Conservation (phyloP, 306 rosid species). For the Arachis hypogaea region DNA sequence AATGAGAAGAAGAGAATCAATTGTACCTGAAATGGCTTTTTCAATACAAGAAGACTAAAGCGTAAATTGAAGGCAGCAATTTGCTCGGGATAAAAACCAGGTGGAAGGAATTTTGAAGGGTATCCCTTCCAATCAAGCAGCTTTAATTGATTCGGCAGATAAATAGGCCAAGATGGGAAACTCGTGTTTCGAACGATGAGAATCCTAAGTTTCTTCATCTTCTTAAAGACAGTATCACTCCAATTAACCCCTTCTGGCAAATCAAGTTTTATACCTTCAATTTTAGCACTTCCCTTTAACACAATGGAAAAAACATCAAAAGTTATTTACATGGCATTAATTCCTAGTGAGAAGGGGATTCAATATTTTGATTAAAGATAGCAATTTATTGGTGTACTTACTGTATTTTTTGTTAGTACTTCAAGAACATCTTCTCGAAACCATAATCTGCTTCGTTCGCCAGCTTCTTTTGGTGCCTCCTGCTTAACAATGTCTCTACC, state of each 20-base stretch:
- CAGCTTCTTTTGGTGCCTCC: not conserved
- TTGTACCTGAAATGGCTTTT: slow-evolving; percentile 2
- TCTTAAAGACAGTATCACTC: not conserved
- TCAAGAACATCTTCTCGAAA: not conserved
- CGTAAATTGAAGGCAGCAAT: not conserved
- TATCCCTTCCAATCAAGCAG: slow-evolving; percentile 12
- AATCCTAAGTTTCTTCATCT: slow-evolving; percentile 16
- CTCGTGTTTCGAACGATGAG: not conserved
- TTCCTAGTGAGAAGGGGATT: not conserved
- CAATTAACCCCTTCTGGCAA: not conserved
- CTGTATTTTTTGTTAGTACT: not conserved
- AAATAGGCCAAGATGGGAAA: not conserved
- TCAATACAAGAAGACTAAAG: not conserved
- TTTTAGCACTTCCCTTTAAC: not conserved
- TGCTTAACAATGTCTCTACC: slow-evolving; percentile 8
- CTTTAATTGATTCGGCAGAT: slow-evolving; percentile 1
- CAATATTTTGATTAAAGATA: too few relatives aligned
- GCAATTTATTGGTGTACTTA: not conserved
- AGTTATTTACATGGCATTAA: not conserved
- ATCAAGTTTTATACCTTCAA: not conserved
- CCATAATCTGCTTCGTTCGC: not conserved
- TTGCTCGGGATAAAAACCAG: not conserved
- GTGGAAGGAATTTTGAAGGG: slow-evolving; percentile 1
- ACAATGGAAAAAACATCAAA: not conserved
- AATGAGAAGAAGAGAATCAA: not conserved